These are phyloP conservation scores for Manihot esculenta DNA, from an alignment of 441 rosid genomes.

Conservation along the genomic window DNA sequence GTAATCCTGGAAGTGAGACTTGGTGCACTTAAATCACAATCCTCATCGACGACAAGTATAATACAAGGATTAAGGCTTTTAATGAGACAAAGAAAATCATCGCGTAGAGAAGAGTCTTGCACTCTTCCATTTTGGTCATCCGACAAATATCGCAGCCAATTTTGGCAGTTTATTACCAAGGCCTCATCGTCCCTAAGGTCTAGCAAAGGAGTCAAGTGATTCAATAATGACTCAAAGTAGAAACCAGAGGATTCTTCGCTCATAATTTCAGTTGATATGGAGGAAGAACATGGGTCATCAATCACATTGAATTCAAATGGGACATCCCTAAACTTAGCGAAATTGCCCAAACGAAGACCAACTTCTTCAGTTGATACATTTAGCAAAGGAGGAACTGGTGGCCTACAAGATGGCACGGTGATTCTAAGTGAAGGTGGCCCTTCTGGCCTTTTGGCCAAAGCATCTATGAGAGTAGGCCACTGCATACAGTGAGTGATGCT, in stretches of 20 bases:
- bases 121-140: constrained; percentile 31
- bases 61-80: constrained; percentile 47
- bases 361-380: constrained; percentile 49
- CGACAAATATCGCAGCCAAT: constrained; percentile 54
- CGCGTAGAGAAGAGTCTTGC: constrained; percentile 32
- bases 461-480: constrained; percentile 74
- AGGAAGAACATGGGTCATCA: constrained; percentile 15
- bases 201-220: constrained; percentile 34
- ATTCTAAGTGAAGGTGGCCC: constrained; percentile 62
- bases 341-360: constrained; percentile 53
- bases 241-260: constrained; percentile 12
- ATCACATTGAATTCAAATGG: constrained; percentile 52
- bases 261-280: constrained; percentile 8
- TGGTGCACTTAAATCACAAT: constrained; percentile 46
- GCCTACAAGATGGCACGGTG: constrained; percentile 50
- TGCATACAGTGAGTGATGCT: constrained; percentile 71
- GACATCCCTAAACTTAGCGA: constrained; percentile 49
- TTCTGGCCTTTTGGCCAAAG: constrained; percentile 54
- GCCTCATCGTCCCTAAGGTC: constrained; percentile 48
- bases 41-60: constrained; percentile 54
- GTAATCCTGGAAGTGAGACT: constrained; percentile 49
- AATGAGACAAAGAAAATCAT: constrained; percentile 37
- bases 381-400: constrained; percentile 56
- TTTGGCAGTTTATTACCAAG: constrained; percentile 60
- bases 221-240: constrained; percentile 33